A percentile compares a stretch with the other conserved stretches of the same genome.
phyloP scores from a whole-genome alignment of 495 filamentous ascomycete species.

The Neurospora sp. region DNA sequence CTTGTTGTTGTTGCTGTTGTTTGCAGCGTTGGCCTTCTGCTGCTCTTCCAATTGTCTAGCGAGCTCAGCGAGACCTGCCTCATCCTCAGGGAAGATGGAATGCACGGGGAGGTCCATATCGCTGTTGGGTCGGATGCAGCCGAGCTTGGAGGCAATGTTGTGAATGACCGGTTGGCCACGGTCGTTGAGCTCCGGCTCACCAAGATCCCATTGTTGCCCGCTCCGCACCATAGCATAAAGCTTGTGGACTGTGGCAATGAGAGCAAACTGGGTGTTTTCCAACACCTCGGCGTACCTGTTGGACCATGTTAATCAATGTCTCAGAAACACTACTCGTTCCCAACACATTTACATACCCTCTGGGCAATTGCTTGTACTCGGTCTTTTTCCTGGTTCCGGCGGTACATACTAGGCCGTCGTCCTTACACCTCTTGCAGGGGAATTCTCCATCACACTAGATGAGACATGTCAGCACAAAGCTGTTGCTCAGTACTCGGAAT shows the following conservation, averaged over 20 bases:
- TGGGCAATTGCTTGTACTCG: slow-evolving; percentile 47
- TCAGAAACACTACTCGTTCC: background rate
- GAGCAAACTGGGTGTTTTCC: slow-evolving; percentile 47
- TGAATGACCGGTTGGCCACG: slow-evolving; percentile 46
- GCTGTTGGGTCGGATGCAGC: slow-evolving; percentile 44
- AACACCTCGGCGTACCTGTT: slow-evolving; percentile 46
- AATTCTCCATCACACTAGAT: slow-evolving; percentile 54
- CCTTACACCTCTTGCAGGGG: slow-evolving; percentile 58
- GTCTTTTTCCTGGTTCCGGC: slow-evolving; percentile 49
- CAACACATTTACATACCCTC: slow-evolving; percentile 26
- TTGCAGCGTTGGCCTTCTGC: slow-evolving; percentile 24
- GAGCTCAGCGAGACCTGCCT: slow-evolving; percentile 40
- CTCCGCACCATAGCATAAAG: slow-evolving; percentile 48
- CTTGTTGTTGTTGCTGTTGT: slow-evolving; percentile 17
- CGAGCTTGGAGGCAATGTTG: slow-evolving; percentile 46
- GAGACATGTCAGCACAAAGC: background rate
- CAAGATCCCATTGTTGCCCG: slow-evolving; percentile 43
- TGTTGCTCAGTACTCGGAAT: background rate
- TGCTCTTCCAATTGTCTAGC: slow-evolving; percentile 37
- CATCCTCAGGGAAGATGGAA: slow-evolving; percentile 44
- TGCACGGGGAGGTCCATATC: slow-evolving; percentile 45
- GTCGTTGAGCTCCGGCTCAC: slow-evolving; percentile 47
- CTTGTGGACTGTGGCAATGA: slow-evolving; percentile 48
- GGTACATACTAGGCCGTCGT: slow-evolving; percentile 48
- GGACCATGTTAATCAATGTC: slow-evolving; percentile 11